Conservation (phyloP, 2,329 filamentous ascomycete genomes). For the Scleromitrula shiraiana region DNA sequence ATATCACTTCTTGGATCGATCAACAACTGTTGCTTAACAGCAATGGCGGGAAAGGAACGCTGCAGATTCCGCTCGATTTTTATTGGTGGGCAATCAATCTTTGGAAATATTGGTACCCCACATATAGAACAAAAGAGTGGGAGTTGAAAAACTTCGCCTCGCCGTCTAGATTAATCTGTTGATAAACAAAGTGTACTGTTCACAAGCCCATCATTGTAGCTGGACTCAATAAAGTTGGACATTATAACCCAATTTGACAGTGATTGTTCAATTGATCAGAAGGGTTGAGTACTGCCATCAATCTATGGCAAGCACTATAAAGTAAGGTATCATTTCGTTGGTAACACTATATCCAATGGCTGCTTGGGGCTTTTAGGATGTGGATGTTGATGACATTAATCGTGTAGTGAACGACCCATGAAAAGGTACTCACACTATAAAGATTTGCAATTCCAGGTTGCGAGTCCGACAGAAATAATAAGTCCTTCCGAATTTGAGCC, state of each 20-base stretch:
- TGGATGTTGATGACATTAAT: too few species aligned
- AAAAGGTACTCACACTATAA: neutral
- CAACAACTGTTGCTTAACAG: too few species aligned
- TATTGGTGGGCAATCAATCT: constrained; percentile 1
- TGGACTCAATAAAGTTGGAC: too few species aligned
- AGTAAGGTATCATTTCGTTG: too few species aligned
- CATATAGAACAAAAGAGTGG: neutral
- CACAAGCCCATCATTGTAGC: neutral
- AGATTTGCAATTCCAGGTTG: neutral
- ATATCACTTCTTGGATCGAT: constrained; percentile 2
- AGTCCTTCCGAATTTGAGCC: neutral
- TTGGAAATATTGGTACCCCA: neutral
- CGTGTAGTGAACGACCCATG: neutral
- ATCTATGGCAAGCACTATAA: too few species aligned
- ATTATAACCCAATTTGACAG: too few species aligned
- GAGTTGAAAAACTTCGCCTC: neutral
- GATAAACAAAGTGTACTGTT: constrained; percentile 3
- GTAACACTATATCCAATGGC: too few species aligned
- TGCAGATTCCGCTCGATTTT: constrained; percentile 4
- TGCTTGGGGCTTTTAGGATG: too few species aligned
- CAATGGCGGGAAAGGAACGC: neutral
- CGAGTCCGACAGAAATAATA: neutral
- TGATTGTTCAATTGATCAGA: too few species aligned
- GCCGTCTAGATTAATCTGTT: too few species aligned
- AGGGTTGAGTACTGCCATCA: too few species aligned